Conservation (phyloP, 805 yeast genomes). For the Candida dajiaensis region DNA sequence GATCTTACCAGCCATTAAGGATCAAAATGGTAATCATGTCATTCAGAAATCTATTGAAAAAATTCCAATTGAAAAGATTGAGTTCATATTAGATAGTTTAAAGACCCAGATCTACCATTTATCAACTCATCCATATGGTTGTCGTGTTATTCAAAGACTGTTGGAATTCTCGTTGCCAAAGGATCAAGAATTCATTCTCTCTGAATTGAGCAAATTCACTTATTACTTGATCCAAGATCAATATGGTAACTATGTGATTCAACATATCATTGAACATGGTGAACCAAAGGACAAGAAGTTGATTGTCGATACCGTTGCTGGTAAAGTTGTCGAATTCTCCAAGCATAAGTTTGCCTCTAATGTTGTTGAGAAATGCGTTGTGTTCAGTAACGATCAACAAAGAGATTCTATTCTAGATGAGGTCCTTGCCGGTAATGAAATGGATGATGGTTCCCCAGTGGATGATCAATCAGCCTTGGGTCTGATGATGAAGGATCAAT, state of each 20-base stretch:
- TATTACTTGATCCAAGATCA: conserved; percentile 86
- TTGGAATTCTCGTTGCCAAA: conserved; percentile 66
- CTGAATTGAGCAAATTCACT: conserved; percentile 66
- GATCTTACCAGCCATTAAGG: conserved; percentile 71
- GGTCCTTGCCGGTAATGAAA: conserved; percentile 49
- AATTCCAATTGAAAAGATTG: conserved; percentile 63
- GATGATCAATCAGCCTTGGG: conserved; percentile 69
- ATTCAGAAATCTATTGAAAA: conserved; percentile 91
- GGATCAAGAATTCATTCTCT: conserved; percentile 63
- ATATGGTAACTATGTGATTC: conserved; percentile 96
- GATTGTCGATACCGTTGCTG: conserved; percentile 63
- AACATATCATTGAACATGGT: conserved; percentile 89
- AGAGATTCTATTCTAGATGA: conserved; percentile 57
- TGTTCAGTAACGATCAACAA: conserved; percentile 61
- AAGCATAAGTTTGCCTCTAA: conserved; percentile 96
- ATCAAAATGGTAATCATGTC: conserved; percentile 97
- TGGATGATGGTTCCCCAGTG: conserved; percentile 34
- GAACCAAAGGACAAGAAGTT: conserved; percentile 48
- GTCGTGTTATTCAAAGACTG: conserved; percentile 91
- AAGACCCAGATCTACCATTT: conserved; percentile 70
- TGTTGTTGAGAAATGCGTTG: conserved; percentile 91
- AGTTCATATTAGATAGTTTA: conserved; percentile 69
- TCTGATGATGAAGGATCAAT: conserved; percentile 95
- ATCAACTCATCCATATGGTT: conserved; percentile 95
- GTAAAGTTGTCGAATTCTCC: conserved; percentile 74